Percentiles rank a stretch among this genome's conserved stretches.
These are phyloP conservation scores for Lumnitzera racemosa DNA, from an alignment of 345 rosid genomes.

Conservation along the genomic window DNA sequence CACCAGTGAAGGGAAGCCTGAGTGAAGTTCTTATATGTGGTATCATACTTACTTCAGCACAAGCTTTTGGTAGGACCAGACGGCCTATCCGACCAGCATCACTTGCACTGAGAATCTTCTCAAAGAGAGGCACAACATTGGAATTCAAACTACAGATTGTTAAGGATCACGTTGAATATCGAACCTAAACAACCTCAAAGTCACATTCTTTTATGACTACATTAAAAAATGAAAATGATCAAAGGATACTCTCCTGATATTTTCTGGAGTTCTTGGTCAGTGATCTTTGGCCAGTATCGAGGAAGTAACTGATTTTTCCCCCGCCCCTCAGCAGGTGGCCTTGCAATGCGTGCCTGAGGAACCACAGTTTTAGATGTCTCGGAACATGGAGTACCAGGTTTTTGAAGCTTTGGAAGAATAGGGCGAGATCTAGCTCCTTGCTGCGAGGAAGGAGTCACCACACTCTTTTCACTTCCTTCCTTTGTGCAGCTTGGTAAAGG, in stretches of 20 bases:
- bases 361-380: conserved; percentile 35
- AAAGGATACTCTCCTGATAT: conserved; percentile 90
- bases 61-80: conserved; percentile 91
- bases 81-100: conserved; percentile 98
- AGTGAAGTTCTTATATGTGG: conserved; percentile 1
- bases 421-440: conserved; percentile 46
- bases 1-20: conserved; percentile 1
- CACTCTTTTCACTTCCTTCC: conserved; percentile 43
- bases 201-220: no score
- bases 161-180: conserved; percentile 25
- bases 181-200: no score
- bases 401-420: conserved; percentile 49
- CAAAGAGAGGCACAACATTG: conserved; percentile 77
- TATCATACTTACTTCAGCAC: conserved; percentile 74
- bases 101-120: conserved; percentile 93
- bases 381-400: conserved; percentile 28
- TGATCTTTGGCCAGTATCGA: conserved; percentile 90
- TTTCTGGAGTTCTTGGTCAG: conserved; percentile 86
- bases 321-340: conserved; percentile 82
- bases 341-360: conserved; percentile 50
- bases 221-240: conserved; percentile 5
- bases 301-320: conserved; percentile 89
- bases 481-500: conserved; percentile 28
- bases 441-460: conserved; percentile 29
- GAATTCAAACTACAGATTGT: conserved; percentile 60